Conservation (phyloP, 192 early-diverging fungal genomes). For the Backusella tuberculispora region DNA sequence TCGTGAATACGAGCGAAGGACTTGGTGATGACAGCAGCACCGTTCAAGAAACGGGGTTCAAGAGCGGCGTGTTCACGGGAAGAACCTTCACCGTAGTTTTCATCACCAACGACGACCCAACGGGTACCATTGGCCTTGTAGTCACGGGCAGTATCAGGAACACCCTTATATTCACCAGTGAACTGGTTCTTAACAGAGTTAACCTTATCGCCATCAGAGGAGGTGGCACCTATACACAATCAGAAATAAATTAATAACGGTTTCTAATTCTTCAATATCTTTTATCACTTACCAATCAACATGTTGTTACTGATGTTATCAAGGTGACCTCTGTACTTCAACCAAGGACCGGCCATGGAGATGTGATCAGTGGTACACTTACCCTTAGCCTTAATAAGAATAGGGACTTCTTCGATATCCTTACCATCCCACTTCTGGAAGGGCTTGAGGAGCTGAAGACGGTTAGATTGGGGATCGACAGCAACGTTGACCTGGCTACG, state of each 20-base stretch:
- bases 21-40: conserved; percentile 92
- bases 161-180: conserved; percentile 82
- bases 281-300: conserved; percentile 71
- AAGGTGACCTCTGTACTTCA: conserved; percentile 97
- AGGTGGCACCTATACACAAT: conserved; percentile 68
- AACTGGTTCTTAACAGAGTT: conserved; percentile 75
- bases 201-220: conserved; percentile 82
- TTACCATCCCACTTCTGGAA: conserved; percentile 91
- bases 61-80: conserved; percentile 99
- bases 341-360: conserved; percentile 88
- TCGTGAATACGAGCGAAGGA: conserved; percentile 99
- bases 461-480: conserved; percentile 84
- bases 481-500: conserved; percentile 72
- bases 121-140: conserved; percentile 87
- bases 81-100: conserved; percentile 99
- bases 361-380: conserved; percentile 99
- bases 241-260: neutral
- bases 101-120: conserved; percentile 98
- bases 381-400: conserved; percentile 96
- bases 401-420: conserved; percentile 78
- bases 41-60: conserved; percentile 94
- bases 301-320: conserved; percentile 99
- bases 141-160: conserved; percentile 91
- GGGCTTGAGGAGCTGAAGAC: conserved; percentile 89
- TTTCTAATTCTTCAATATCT: neutral